Conservation (phyloP, 371 early-diverging fungal genomes). For the Mycotypha africana region DNA sequence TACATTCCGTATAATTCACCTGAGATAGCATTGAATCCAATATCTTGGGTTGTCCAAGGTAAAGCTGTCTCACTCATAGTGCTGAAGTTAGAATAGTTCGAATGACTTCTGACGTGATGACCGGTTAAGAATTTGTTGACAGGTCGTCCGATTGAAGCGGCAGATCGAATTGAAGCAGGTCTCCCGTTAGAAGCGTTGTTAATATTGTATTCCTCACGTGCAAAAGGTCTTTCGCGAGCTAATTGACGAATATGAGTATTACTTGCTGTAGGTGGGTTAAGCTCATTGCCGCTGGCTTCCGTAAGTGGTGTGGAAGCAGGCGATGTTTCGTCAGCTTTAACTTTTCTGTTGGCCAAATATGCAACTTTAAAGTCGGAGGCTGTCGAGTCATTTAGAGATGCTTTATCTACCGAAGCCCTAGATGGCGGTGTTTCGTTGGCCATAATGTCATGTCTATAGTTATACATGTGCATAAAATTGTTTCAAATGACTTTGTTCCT, state of each 20-base stretch:
- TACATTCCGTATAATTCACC: slow-evolving; percentile 13
- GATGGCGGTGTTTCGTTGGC: slow-evolving; percentile 2
- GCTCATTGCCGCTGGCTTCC: background rate
- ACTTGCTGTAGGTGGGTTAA: background rate
- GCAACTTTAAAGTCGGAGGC: slow-evolving; percentile 14
- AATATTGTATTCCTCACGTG: slow-evolving; percentile 24
- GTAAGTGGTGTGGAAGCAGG: background rate
- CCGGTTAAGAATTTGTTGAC: slow-evolving; percentile 20
- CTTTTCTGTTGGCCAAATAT: slow-evolving; percentile 5
- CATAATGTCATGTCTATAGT: too few relatives aligned
- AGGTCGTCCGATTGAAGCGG: slow-evolving; percentile 32
- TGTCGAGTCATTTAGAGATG: slow-evolving; percentile 11
- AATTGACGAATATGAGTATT: slow-evolving; percentile 12
- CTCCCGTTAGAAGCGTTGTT: slow-evolving; percentile 18
- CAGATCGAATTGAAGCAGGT: slow-evolving; percentile 39
- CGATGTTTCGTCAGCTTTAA: background rate
- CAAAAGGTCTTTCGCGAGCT: slow-evolving; percentile 32
- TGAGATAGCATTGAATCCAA: slow-evolving; percentile 58
- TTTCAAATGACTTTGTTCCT: too few relatives aligned
- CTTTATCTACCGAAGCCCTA: slow-evolving; percentile 9
- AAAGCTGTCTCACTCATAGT: slow-evolving; percentile 59
- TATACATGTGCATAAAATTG: too few relatives aligned
- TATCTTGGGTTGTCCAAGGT: slow-evolving; percentile 61
- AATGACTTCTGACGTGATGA: slow-evolving; percentile 43
- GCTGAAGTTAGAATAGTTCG: slow-evolving; percentile 51